Percentiles rank a stretch among this genome's conserved stretches.
Conservation (phyloP, 2,329 filamentous ascomycete species). For the Conoideocrella luteorostrata region DNA sequence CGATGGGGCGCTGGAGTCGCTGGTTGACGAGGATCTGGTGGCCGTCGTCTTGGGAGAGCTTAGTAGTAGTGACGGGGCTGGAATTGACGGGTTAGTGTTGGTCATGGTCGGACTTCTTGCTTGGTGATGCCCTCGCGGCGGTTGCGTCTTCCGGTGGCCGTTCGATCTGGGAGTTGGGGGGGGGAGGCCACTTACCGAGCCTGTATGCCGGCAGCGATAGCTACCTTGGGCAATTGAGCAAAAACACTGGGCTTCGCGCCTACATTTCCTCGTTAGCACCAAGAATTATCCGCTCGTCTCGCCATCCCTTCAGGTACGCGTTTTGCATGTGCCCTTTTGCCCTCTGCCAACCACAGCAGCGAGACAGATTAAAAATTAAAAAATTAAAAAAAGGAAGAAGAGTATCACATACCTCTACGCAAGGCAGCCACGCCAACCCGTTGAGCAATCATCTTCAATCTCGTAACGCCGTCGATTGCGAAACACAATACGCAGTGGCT, state of each 20-base stretch:
- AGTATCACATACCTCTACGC: slow-evolving; percentile 44
- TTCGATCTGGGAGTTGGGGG: not conserved
- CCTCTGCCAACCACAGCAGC: too few species aligned
- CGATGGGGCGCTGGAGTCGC: slow-evolving; percentile 72
- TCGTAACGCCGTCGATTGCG: too few species aligned
- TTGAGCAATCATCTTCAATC: slow-evolving; percentile 51
- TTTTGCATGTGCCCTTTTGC: too few species aligned
- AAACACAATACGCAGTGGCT: not conserved
- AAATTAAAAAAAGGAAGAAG: not conserved
- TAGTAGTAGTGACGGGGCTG: slow-evolving; percentile 51
- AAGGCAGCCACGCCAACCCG: slow-evolving; percentile 52
- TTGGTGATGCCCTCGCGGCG: too few species aligned
- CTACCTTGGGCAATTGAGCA: slow-evolving; percentile 35
- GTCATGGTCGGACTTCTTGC: not conserved
- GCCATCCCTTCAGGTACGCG: too few species aligned
- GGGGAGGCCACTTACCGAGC: slow-evolving; percentile 33
- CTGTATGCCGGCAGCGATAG: slow-evolving; percentile 38
- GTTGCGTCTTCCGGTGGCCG: too few species aligned
- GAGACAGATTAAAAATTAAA: too few species aligned
- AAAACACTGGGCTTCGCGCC: slow-evolving; percentile 39
- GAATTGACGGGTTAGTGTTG: slow-evolving; percentile 6
- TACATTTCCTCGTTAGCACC: slow-evolving; percentile 12
- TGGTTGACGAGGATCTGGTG: slow-evolving; percentile 69
- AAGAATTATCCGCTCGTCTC: not conserved
- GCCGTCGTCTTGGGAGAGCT: slow-evolving; percentile 47